Conservation (phyloP, 495 filamentous ascomycete genomes). For the Xeromyces bisporus region DNA sequence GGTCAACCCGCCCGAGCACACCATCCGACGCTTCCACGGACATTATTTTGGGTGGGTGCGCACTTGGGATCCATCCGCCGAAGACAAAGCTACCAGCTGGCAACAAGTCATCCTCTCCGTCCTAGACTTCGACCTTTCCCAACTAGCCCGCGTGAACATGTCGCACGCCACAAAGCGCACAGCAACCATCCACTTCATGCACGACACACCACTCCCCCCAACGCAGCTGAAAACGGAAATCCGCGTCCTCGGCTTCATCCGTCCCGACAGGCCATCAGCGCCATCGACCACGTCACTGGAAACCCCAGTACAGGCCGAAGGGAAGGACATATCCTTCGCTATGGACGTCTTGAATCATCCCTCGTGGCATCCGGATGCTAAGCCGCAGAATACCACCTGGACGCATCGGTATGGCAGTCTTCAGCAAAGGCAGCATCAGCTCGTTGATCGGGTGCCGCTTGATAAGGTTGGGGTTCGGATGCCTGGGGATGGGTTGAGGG, state of each 20-base stretch:
- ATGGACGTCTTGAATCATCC: conserved; percentile 35
- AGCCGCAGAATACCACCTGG: conserved; percentile 14
- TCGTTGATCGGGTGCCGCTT: conserved; percentile 35
- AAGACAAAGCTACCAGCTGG: conserved; percentile 20
- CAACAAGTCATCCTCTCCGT: conserved; percentile 35
- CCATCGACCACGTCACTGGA: conserved; percentile 13
- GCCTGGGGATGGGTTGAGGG: conserved; percentile 28
- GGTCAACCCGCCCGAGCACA: conserved; percentile 22
- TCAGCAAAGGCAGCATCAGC: conserved; percentile 26
- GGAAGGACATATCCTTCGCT: conserved; percentile 31
- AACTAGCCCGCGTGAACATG: conserved; percentile 20
- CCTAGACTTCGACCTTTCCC: conserved; percentile 17
- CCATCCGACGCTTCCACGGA: conserved; percentile 34
- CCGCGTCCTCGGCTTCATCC: conserved; percentile 39
- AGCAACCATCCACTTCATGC: conserved; percentile 32
- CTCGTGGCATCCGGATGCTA: conserved; percentile 32
- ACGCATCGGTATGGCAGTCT: conserved; percentile 22
- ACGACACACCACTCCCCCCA: conserved; percentile 13
- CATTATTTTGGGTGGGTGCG: conserved; percentile 48
- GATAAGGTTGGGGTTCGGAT: conserved; percentile 39
- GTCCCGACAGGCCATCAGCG: conserved; percentile 12
- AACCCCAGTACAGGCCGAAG: conserved; percentile 23
- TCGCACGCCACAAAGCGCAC: conserved; percentile 22
- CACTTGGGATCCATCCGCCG: conserved; percentile 11
- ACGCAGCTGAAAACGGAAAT: conserved; percentile 26